A percentile compares a stretch with the other conserved stretches of the same genome.
phyloP scores from a whole-genome alignment of 78 protist species.

The Dictyostelium firmibasis region DNA sequence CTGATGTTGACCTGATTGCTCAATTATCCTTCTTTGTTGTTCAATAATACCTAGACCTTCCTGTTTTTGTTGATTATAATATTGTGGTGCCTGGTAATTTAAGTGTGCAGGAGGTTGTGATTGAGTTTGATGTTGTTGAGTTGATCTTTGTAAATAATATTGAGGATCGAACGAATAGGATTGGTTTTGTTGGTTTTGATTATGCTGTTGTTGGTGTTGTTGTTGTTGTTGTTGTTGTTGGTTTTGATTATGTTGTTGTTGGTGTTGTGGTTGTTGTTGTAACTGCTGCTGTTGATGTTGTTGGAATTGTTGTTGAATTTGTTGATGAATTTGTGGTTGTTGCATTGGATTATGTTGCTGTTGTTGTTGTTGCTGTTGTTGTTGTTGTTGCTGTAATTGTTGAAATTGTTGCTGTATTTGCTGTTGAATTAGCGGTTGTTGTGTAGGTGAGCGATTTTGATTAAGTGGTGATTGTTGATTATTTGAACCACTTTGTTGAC shows the following conservation, averaged over 20 bases:
- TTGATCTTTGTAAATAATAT: neutral
- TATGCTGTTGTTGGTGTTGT: neutral
- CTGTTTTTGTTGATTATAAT: neutral
- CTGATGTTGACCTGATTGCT: neutral
- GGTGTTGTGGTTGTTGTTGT: neutral
- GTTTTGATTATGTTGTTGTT: neutral
- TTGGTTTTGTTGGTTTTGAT: neutral
- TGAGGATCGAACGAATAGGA: neutral
- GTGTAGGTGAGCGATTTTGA: neutral
- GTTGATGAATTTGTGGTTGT: slow-evolving; percentile 8
- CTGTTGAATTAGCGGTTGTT: neutral
- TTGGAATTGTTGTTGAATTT: slow-evolving; percentile 12
- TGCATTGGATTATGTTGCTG: neutral
- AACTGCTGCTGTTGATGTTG: neutral
- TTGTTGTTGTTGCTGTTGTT: slow-evolving; percentile 11
- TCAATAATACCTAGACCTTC: neutral
- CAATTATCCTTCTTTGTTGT: neutral
- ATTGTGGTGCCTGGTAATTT: neutral
- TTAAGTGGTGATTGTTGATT: slow-evolving; percentile 10
- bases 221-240: slow-evolving; percentile 1
- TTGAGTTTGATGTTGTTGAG: neutral
- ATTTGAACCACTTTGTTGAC: neutral
- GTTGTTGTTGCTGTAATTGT: neutral
- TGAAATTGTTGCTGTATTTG: slow-evolving; percentile 31
- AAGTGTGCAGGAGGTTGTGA: neutral